Conservation (phyloP, 2,329 filamentous ascomycete species). For the Xylariaceae sp. region DNA sequence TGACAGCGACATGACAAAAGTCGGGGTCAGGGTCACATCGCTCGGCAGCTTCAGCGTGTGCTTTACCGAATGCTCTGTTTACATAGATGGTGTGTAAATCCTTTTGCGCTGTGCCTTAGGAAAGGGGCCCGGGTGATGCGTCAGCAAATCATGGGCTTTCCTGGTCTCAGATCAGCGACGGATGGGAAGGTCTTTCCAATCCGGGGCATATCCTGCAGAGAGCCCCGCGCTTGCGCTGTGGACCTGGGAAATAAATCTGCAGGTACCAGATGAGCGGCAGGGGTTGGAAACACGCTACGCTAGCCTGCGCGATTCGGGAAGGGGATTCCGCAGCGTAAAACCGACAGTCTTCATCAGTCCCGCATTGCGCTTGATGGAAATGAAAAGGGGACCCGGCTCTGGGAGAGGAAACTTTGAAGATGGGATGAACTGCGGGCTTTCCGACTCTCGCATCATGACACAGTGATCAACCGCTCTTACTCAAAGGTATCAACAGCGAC, state of each 20-base stretch:
- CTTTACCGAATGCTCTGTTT: neutral
- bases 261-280: conserved; percentile 28
- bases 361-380: neutral
- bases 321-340: conserved; percentile 6
- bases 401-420: too few relatives aligned
- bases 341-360: conserved; percentile 10
- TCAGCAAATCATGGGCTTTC: conserved; percentile 20
- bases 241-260: conserved; percentile 23
- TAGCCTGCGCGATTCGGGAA: conserved; percentile 8
- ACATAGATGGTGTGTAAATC: conserved; percentile 1
- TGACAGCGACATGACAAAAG: too few relatives aligned
- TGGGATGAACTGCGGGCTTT: too few relatives aligned
- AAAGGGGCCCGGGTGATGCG: conserved; percentile 1
- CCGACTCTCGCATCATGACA: too few relatives aligned
- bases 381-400: neutral
- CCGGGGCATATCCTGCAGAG: conserved; percentile 20
- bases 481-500: too few relatives aligned
- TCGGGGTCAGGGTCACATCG: too few relatives aligned
- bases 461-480: too few relatives aligned
- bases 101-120: conserved; percentile 5
- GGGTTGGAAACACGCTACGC: conserved; percentile 27
- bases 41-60: too few relatives aligned
- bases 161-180: neutral
- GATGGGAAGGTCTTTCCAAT: conserved; percentile 11
- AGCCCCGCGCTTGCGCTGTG: conserved; percentile 24